Base-by-base conservation (phyloP, 331 rosid genomes). In the Pyrus hybrid region DNA sequence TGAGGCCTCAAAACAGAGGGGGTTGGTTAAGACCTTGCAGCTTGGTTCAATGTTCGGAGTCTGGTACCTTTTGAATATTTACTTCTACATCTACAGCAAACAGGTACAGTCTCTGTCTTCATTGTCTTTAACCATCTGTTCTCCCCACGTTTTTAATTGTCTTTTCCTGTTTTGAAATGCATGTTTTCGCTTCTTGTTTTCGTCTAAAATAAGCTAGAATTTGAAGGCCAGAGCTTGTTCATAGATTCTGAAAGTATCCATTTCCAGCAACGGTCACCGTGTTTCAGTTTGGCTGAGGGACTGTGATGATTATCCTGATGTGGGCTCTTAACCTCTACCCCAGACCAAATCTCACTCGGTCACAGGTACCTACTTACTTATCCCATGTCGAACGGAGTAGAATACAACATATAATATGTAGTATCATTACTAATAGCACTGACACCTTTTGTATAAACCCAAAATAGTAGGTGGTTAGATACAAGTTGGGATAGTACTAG, bases 161-260 rank as follows among this genome's bases (percentile, higher is more conserved):
- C 26, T 58, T 58, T 22, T 58, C 63, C 5, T 58, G 63, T 58
- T 58, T 58, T 21, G 26, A 10, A 58, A 58, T 49, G 8, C 63
- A 58, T 58, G 56, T 16, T 49, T 47, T 47, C 54, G 54, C 54
- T 47, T 47, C 54, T 47, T 47, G 54, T 16, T 49, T 49, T 49
- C n/a, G n/a, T 49, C 61, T 78, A 75, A 82, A 80, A 33, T 29
- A 35, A 45, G 70, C 61, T 26, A 63, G 65, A 72, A 70, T 70
- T 79, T 82, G 76, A 84, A 78, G 69, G 68, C 82, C 66, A 85
- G 63, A 78, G 82, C 70, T 80, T 77, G 78, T 86, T 71, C 67
- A 75, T 84, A 92, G 98, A 93, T 91, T 88, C 87, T 93, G 89
- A 91, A 93, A 93, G 93, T 93, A 87, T 84, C 93, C 97, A 75